Conservation (phyloP, 73 alveolate genomes). For the Loxodes magnus region DNA sequence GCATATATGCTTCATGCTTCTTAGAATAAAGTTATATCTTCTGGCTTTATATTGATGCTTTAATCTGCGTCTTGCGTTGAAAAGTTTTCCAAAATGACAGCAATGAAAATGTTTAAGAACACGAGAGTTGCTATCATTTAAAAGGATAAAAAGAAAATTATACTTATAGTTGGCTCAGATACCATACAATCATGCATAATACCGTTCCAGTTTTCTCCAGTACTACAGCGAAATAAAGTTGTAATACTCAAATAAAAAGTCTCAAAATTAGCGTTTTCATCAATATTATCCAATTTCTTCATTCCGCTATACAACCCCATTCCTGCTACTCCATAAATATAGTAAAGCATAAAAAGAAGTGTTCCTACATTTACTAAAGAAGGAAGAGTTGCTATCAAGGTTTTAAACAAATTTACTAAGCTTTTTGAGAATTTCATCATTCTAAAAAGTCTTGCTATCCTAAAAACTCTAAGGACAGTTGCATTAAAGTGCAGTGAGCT, state of each 20-base stretch:
- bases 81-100: conserved; percentile 44
- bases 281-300: too few species aligned
- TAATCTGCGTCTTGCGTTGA: conserved; percentile 29
- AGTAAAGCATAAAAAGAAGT: conserved; percentile 16
- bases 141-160: conserved; percentile 23
- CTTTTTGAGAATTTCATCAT: conserved; percentile 29
- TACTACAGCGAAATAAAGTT: conserved; percentile 11
- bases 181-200: conserved; percentile 30
- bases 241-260: conserved; percentile 12
- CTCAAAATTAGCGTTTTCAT: conserved; percentile 5
- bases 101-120: conserved; percentile 42
- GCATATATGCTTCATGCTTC: too few species aligned
- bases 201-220: conserved; percentile 42
- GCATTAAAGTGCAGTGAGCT: conserved; percentile 10
- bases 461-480: conserved; percentile 23
- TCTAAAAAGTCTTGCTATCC: conserved; percentile 35
- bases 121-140: conserved; percentile 17
- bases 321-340: conserved; percentile 33
- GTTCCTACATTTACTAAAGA: conserved; percentile 25
- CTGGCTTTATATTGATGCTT: too few species aligned
- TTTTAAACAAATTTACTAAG: conserved; percentile 17
- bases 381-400: conserved; percentile 25
- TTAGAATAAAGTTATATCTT: too few species aligned
- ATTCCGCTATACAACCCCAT: too few species aligned
- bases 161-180: conserved; percentile 5